phyloP scores from a whole-genome alignment of 1,139 yeast species.

The Diutina ranongensis region DNA sequence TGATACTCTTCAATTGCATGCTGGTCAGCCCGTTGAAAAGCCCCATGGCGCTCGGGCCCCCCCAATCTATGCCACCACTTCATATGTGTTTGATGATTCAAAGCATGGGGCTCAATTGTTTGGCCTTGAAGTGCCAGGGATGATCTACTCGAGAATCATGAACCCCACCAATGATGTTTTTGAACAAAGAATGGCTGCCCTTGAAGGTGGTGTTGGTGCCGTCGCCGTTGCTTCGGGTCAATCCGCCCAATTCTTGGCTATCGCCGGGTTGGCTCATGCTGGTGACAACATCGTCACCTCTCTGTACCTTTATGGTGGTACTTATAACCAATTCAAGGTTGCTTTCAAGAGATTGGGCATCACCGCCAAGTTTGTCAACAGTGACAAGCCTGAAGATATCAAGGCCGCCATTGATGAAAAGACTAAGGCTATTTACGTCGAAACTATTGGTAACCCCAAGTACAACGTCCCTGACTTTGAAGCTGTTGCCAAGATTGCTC shows the following conservation, averaged over 20 bases:
- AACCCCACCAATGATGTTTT: constrained; percentile 90
- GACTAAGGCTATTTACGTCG: constrained; percentile 85
- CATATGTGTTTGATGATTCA: constrained; percentile 78
- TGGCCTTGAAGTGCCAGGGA: constrained; percentile 73
- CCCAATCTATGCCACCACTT: constrained; percentile 81
- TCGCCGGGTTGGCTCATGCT: constrained; percentile 70
- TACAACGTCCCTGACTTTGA: constrained; percentile 90
- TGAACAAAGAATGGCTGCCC: constrained; percentile 84
- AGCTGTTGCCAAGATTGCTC: constrained; percentile 64
- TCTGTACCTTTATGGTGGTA: constrained; percentile 90
- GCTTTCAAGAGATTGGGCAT: constrained; percentile 83
- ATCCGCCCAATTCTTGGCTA: constrained; percentile 84
- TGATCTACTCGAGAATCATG: constrained; percentile 77
- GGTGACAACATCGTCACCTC: constrained; percentile 89
- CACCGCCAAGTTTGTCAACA: constrained; percentile 71
- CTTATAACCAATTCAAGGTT: constrained; percentile 89
- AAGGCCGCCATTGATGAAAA: constrained; percentile 65
- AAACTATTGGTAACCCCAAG: constrained; percentile 89
- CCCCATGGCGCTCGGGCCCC: constrained; percentile 74
- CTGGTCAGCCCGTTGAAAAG: constrained; percentile 64
- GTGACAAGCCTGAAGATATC: constrained; percentile 61
- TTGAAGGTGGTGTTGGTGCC: constrained; percentile 89
- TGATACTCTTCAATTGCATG: constrained; percentile 89
- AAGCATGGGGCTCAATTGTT: constrained; percentile 88
- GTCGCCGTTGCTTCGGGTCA: constrained; percentile 90